phyloP scores from a whole-genome alignment of 306 rosid genomes.

The Citrullus colocynthis region DNA sequence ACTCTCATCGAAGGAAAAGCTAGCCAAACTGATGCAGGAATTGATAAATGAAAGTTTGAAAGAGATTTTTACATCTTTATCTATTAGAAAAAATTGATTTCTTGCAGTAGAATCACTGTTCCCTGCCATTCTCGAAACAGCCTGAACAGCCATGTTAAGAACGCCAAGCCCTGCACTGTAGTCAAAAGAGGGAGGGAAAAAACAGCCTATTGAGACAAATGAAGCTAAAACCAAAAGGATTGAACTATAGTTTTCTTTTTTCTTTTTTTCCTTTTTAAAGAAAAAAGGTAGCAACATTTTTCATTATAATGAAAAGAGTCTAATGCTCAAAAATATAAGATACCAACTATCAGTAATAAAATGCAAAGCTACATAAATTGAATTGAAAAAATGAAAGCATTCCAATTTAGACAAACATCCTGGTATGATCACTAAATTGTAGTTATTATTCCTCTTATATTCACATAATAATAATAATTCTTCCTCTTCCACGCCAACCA shows the following conservation, averaged over 20 bases:
- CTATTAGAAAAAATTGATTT: constrained; percentile 61
- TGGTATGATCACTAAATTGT: too few species aligned
- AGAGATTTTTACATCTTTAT: constrained; percentile 62
- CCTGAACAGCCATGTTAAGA: constrained; percentile 67
- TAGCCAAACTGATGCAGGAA: background rate
- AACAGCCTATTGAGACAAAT: background rate
- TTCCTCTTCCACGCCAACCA: background rate
- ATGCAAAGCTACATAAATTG: too few species aligned
- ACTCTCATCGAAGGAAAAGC: background rate
- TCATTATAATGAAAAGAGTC: too few species aligned
- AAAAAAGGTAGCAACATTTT: too few species aligned
- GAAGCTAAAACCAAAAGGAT: background rate
- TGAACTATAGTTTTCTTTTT: background rate
- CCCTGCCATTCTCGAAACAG: constrained; percentile 69
- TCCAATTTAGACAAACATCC: too few species aligned
- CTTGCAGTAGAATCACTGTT: constrained; percentile 44
- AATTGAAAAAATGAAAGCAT: too few species aligned
- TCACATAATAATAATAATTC: background rate
- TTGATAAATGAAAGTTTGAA: background rate
- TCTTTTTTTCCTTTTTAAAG: too few species aligned
- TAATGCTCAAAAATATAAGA: too few species aligned
- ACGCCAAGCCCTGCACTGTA: constrained; percentile 99
- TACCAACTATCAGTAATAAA: too few species aligned
- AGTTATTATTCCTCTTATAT: background rate
- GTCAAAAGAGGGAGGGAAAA: background rate